Evolutionary conservation across 2,329 filamentous ascomycete species (phyloP).

Genomic region (Sordariomycetes sp.): DNA sequence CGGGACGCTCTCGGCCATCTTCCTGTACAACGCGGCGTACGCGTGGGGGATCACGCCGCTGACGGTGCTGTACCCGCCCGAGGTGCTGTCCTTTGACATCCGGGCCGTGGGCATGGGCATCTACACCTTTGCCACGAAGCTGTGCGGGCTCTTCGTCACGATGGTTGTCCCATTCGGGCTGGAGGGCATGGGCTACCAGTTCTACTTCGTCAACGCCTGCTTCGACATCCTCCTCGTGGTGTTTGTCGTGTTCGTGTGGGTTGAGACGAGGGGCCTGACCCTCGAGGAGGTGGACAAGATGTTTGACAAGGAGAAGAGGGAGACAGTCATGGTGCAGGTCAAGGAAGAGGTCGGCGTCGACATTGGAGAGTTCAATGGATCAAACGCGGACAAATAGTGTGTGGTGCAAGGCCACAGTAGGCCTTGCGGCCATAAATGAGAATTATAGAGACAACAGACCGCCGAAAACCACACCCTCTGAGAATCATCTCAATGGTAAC

Average conservation of each 20-base stretch:
- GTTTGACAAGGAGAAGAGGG: neutral
- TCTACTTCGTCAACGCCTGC: conserved; percentile 16
- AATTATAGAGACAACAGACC: no score
- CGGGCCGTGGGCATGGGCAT: conserved; percentile 11
- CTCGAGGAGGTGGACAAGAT: neutral
- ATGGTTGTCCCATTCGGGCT: neutral
- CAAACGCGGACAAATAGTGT: no score
- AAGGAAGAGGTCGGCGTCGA: neutral
- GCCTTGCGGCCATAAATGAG: no score
- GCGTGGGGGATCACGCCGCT: conserved; percentile 20
- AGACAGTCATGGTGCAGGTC: neutral
- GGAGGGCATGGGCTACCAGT: conserved; percentile 15
- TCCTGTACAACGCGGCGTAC: conserved; percentile 38
- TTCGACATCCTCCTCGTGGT: neutral
- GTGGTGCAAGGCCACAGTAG: no score
- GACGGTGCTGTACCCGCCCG: conserved; percentile 30
- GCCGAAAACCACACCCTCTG: no score
- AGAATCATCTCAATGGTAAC: no score
- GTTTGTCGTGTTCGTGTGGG: neutral
- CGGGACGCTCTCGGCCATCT: conserved; percentile 24
- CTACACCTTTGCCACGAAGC: neutral
- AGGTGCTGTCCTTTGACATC: conserved; percentile 36
- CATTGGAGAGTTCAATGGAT: neutral
- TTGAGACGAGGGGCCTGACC: neutral
- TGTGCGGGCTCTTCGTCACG: neutral